A percentile compares a stretch with the other conserved stretches of the same genome.
These are phyloP conservation scores for Myxozyma vanderwaltii DNA, from an alignment of 805 yeast genomes.

Conservation along the genomic window DNA sequence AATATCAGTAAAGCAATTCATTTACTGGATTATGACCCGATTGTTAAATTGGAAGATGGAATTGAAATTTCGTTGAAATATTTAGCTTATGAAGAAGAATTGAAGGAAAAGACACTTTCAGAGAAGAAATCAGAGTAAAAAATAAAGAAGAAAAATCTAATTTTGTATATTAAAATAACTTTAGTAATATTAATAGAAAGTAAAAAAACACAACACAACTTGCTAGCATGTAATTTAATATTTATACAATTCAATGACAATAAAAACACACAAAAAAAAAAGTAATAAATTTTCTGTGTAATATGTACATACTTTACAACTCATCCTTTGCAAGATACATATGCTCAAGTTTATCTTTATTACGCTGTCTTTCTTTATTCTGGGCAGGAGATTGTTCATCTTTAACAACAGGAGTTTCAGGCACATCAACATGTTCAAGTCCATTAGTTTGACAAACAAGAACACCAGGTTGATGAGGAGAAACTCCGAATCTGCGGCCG, in stretches of 20 bases:
- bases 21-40: slow-evolving; percentile 76
- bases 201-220: too few relatives aligned
- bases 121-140: slow-evolving; percentile 18
- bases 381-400: slow-evolving; percentile 8
- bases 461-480: slow-evolving; percentile 31
- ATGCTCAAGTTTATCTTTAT: slow-evolving; percentile 26
- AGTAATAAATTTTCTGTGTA: too few relatives aligned
- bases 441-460: slow-evolving; percentile 31
- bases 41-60: slow-evolving; percentile 76
- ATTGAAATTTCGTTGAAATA: slow-evolving; percentile 77
- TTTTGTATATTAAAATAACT: background rate
- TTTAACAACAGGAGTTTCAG: slow-evolving; percentile 3
- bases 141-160: too few relatives aligned
- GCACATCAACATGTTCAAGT: slow-evolving; percentile 28
- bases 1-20: slow-evolving; percentile 84
- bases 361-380: slow-evolving; percentile 6
- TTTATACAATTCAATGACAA: too few relatives aligned
- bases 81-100: slow-evolving; percentile 67
- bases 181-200: too few relatives aligned
- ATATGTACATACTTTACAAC: slow-evolving; percentile 15
- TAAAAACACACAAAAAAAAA: too few relatives aligned
- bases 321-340: slow-evolving; percentile 28
- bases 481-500: slow-evolving; percentile 33
- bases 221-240: too few relatives aligned
- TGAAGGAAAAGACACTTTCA: slow-evolving; percentile 13